A percentile compares a stretch with the other conserved stretches of the same genome.
Evolutionary conservation across 2,329 filamentous ascomycete species (phyloP).

Genomic region (Fusarium sp.): DNA sequence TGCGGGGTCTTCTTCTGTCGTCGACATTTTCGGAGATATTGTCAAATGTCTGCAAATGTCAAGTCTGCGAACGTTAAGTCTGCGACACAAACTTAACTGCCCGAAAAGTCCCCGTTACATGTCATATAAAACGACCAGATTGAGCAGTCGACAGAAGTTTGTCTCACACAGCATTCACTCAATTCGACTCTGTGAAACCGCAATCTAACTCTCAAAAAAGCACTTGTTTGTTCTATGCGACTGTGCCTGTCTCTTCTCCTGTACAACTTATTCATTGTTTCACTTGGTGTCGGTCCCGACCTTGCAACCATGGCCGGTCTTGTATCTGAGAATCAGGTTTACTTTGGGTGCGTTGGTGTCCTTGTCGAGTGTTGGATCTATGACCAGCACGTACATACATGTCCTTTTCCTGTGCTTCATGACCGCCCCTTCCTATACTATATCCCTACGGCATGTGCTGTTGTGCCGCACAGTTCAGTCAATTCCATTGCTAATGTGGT

Average conservation of each 20-base stretch:
- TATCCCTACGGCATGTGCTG: constrained; percentile 16
- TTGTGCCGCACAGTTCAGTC: neutral
- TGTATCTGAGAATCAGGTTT: constrained; percentile 54
- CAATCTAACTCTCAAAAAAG: constrained; percentile 9
- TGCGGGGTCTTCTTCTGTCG: constrained; percentile 32
- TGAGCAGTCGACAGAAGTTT: constrained; percentile 5
- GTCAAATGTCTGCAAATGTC: constrained; percentile 23
- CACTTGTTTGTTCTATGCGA: constrained; percentile 24
- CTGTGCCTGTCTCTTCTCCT: constrained; percentile 19
- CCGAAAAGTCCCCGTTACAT: constrained; percentile 53
- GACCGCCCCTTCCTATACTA: constrained; percentile 15
- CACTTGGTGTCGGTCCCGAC: constrained; percentile 46
- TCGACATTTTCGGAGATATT: constrained; percentile 32
- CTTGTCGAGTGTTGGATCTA: neutral
- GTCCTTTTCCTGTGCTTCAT: constrained; percentile 10
- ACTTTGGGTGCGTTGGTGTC: constrained; percentile 57
- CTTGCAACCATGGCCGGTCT: constrained; percentile 50
- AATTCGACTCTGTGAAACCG: constrained; percentile 17
- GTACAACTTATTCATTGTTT: constrained; percentile 21
- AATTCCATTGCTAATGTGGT: constrained; percentile 33
- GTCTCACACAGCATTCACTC: constrained; percentile 11
- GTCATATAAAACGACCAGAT: constrained; percentile 33
- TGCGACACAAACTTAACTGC: constrained; percentile 33
- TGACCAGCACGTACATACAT: constrained; percentile 3
- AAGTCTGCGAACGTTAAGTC: constrained; percentile 27